Evolutionary conservation across 768 basidiomycete genomes (phyloP).

Genomic region (Cystobasidiopsis lactophilus): DNA sequence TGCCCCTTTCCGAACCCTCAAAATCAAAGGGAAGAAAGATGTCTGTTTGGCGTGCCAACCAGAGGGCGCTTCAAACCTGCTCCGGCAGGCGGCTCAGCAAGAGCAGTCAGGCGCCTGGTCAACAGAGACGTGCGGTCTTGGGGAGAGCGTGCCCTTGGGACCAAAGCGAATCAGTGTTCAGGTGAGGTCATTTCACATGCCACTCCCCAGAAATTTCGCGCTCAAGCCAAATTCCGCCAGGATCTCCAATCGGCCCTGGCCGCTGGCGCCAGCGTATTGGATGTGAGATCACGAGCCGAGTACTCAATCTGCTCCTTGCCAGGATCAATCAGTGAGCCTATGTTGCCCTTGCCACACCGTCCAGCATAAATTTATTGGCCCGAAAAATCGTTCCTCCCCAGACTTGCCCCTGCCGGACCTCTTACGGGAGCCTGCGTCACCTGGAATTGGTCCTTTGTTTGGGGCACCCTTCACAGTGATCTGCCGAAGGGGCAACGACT

Average conservation of each 20-base stretch:
- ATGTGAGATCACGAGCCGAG: constrained; percentile 57
- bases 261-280: constrained; percentile 33
- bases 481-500: constrained; percentile 82
- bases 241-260: constrained; percentile 21
- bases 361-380: too few relatives aligned
- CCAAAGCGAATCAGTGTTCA: not conserved
- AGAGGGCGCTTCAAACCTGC: constrained; percentile 19
- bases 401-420: constrained; percentile 52
- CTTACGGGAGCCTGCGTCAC: constrained; percentile 32
- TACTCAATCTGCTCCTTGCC: constrained; percentile 70
- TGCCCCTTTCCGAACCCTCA: constrained; percentile 60
- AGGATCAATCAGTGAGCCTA: constrained; percentile 40
- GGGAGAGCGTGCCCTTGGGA: constrained; percentile 1
- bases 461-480: too few relatives aligned
- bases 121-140: not conserved
- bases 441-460: constrained; percentile 37
- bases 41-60: constrained; percentile 56
- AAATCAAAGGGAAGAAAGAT: constrained; percentile 46
- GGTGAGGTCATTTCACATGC: too few relatives aligned
- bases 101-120: not conserved
- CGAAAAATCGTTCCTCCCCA: too few relatives aligned
- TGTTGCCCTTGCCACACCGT: too few relatives aligned
- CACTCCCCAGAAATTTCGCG: too few relatives aligned
- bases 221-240: not conserved
- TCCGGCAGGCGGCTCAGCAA: not conserved